Evolutionary conservation across 352 stramenopile genomes (phyloP), one percentile per base, ranked within the genome.

Genomic region (Pythium biforme): DNA sequence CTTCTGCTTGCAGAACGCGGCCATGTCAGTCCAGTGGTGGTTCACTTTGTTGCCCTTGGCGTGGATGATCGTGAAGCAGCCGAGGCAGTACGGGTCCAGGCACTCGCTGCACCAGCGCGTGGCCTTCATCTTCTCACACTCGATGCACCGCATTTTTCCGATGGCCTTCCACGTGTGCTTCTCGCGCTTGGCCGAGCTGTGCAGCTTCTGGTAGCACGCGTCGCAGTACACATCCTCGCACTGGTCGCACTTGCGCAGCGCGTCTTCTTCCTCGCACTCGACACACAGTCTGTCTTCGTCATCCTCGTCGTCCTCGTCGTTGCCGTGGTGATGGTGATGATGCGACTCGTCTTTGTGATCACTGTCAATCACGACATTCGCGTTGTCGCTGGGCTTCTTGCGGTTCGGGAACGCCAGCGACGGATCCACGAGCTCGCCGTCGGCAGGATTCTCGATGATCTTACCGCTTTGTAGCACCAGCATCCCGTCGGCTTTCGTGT

Each of bases 51-150:
- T 90, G 34, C 83, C 83, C 55, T 91, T 92, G 26, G 79, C 74
- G 49, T 95, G 83, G 47, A 93, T 93, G 53, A 95, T 92, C 33
- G 72, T 85, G 62, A 88, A 95, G 50, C 83, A 92, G 4, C 82
- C 82, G 17, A 92, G 73, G 58, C 82, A 93, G 59, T 92, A 94
- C 45, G 81, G 83, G 47, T 94, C 86, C 47, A 86, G 72, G 59
- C 83, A 94, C 25, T 81, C 71, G 45, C 72, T 76, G 55, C 83
- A 93, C 79, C 77, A 95, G 27, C 83, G 70, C 14, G 86, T 93
- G 17, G 83, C 86, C 45, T 86, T 85, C 76, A 93, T 90, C 60
- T 90, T 92, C 62, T 94, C 86, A 52, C 86, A 93, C 62, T 93
- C 83, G 43, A 92, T 81, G 60, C 86, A 94, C n/a, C 84, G 81